A percentile compares a stretch with the other conserved stretches of the same genome.
Evolutionary conservation across 257 asterid genomes (phyloP).

Genomic region (Solanum paucissectum): DNA sequence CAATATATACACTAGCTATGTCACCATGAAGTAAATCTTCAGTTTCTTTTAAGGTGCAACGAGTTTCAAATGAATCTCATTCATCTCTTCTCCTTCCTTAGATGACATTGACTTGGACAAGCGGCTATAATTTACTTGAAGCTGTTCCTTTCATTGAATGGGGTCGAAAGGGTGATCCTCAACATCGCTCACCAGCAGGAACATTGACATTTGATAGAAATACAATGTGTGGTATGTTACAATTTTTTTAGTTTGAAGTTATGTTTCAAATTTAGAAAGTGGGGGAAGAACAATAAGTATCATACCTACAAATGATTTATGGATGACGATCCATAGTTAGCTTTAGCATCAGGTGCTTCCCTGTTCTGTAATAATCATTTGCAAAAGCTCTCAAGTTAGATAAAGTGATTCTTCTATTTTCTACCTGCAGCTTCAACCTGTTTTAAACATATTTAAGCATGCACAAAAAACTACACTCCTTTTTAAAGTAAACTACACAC

Average conservation of each 20-base stretch:
- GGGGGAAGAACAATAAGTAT: not conserved
- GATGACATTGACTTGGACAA: constrained; percentile 97
- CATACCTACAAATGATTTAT: not conserved
- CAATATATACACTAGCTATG: not conserved
- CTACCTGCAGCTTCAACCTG: not conserved
- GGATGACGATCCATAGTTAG: not conserved
- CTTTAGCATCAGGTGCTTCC: not conserved
- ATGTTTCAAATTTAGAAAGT: not conserved
- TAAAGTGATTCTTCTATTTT: not conserved
- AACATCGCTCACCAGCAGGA: constrained; percentile 54
- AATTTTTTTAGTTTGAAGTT: not conserved
- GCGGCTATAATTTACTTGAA: constrained; percentile 66
- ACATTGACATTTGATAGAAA: constrained; percentile 60
- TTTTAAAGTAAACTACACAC: not conserved
- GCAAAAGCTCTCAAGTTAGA: not conserved
- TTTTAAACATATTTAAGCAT: not conserved
- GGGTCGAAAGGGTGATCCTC: constrained; percentile 35
- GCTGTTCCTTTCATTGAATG: constrained; percentile 70
- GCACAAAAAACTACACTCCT: not conserved
- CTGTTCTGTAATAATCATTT: not conserved
- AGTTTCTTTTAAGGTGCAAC: not conserved
- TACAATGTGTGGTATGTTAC: constrained; percentile 75
- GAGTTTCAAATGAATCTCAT: not conserved
- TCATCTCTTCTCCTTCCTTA: not conserved
- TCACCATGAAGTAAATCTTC: not conserved